Evolutionary conservation across 2,329 filamentous ascomycete genomes (phyloP).

Genomic region (Fusarium transvaalense): DNA sequence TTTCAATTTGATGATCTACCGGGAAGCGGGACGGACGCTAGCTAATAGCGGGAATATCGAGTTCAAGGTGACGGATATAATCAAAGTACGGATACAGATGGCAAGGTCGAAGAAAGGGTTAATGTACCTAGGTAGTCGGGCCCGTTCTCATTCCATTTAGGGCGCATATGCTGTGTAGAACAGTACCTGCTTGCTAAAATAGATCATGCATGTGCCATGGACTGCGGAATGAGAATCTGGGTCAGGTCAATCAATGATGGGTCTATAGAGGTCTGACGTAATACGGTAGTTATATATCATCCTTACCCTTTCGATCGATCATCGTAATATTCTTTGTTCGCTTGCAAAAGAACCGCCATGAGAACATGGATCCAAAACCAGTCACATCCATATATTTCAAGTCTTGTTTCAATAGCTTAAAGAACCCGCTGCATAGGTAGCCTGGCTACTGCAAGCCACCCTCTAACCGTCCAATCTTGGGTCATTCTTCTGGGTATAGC

Average conservation of each 20-base stretch:
- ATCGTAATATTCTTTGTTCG: slow-evolving; percentile 1
- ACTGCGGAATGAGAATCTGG: too few relatives aligned
- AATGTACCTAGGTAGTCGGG: not conserved
- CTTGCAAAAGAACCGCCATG: slow-evolving; percentile 11
- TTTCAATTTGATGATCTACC: slow-evolving; percentile 13
- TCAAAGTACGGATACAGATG: not conserved
- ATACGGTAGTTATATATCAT: slow-evolving; percentile 1
- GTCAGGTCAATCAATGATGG: too few relatives aligned
- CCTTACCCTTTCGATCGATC: slow-evolving; percentile 11
- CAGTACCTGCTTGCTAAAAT: too few relatives aligned
- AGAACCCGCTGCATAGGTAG: slow-evolving; percentile 4
- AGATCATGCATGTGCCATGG: too few relatives aligned
- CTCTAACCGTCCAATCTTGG: slow-evolving; percentile 8
- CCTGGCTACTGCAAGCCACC: slow-evolving; percentile 16
- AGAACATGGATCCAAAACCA: not conserved
- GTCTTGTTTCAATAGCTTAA: slow-evolving; percentile 16
- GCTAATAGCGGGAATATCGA: not conserved
- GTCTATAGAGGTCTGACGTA: slow-evolving; percentile 12
- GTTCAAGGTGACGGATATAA: not conserved
- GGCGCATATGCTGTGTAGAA: not conserved
- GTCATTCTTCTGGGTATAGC: slow-evolving; percentile 24
- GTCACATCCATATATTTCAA: not conserved
- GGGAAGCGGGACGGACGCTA: slow-evolving; percentile 3
- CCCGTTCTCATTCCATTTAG: not conserved
- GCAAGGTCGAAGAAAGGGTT: not conserved